These are phyloP conservation scores for Diophrys sp. DNA, from an alignment of 73 alveolate genomes.

Conservation along the genomic window DNA sequence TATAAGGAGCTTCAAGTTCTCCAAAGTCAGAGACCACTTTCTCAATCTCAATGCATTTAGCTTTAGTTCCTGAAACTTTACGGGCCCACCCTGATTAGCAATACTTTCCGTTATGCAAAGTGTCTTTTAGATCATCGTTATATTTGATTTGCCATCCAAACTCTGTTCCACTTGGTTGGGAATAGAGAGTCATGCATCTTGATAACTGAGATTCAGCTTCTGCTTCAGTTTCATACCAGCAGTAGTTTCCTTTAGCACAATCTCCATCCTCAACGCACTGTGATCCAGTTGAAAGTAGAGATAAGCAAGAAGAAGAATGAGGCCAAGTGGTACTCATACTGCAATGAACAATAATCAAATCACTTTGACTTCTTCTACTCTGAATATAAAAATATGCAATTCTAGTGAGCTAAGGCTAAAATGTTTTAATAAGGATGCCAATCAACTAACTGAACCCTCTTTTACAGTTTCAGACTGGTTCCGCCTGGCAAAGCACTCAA, in stretches of 20 bases:
- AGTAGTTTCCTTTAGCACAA: neutral
- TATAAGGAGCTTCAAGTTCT: neutral
- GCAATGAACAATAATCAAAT: no score
- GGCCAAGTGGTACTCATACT: neutral
- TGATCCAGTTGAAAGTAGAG: neutral
- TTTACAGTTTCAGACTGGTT: conserved; percentile 13
- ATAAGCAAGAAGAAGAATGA: neutral
- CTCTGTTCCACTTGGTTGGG: neutral
- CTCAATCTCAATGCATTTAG: neutral
- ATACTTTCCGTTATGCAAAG: conserved; percentile 1
- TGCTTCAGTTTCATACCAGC: neutral
- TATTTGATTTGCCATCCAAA: conserved; percentile 2
- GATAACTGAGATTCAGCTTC: neutral
- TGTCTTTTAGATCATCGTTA: conserved; percentile 3
- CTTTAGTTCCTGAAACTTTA: neutral
- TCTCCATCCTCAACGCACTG: neutral
- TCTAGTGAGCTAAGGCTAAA: conserved; percentile 24
- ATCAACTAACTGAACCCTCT: conserved; percentile 9
- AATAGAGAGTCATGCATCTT: neutral
- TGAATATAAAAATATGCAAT: conserved; percentile 20
- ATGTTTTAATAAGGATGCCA: conserved; percentile 44
- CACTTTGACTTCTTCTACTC: conserved; percentile 19
- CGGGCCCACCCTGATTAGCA: conserved; percentile 9
- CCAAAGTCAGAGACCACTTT: conserved; percentile 11
- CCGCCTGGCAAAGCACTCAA: conserved; percentile 19